A percentile compares a stretch with the other conserved stretches of the same genome.
These are phyloP conservation scores for Gloeostereum incarnatum DNA, from an alignment of 768 basidiomycete species.

Conservation along the genomic window DNA sequence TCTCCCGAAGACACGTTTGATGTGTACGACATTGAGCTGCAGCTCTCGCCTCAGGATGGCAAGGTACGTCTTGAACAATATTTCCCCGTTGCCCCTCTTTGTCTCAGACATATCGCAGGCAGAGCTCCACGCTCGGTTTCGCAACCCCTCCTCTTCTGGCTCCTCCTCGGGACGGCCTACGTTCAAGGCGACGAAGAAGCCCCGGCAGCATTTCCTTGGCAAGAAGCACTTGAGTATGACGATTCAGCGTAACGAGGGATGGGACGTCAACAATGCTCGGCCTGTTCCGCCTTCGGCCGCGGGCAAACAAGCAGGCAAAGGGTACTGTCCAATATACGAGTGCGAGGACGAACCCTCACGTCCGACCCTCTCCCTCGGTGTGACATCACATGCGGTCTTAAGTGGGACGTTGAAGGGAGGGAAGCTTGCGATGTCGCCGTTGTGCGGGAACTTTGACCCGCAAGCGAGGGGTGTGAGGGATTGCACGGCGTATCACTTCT, in stretches of 20 bases:
- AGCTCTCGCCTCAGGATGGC: conserved; percentile 2
- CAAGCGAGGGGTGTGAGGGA: conserved; percentile 2
- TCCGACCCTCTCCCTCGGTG: conserved; percentile 6
- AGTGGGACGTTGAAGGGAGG: conserved; percentile 1
- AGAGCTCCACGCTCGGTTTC: conserved; percentile 9
- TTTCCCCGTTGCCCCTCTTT: background rate
- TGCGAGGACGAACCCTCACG: conserved; percentile 9
- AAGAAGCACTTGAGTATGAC: conserved; percentile 13
- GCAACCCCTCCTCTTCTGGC: conserved; percentile 7
- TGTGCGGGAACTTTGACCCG: conserved; percentile 12
- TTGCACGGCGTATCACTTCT: conserved; percentile 11
- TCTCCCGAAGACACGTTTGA: conserved; percentile 11
- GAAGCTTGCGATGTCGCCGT: conserved; percentile 7
- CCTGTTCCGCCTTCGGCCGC: conserved; percentile 1
- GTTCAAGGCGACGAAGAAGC: conserved; percentile 13
- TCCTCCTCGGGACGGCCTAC: conserved; percentile 10
- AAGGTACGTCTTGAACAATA: conserved; percentile 11
- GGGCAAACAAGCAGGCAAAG: conserved; percentile 5
- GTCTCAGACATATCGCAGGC: conserved; percentile 1
- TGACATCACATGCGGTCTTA: conserved; percentile 11
- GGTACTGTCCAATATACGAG: conserved; percentile 10
- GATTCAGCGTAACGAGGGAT: conserved; percentile 10
- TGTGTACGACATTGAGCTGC: conserved; percentile 14
- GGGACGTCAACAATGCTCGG: conserved; percentile 7
- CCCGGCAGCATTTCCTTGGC: conserved; percentile 12